These are phyloP conservation scores for Emergomyces pasteurianus DNA, from an alignment of 2,329 filamentous ascomycete species.

Conservation along the genomic window DNA sequence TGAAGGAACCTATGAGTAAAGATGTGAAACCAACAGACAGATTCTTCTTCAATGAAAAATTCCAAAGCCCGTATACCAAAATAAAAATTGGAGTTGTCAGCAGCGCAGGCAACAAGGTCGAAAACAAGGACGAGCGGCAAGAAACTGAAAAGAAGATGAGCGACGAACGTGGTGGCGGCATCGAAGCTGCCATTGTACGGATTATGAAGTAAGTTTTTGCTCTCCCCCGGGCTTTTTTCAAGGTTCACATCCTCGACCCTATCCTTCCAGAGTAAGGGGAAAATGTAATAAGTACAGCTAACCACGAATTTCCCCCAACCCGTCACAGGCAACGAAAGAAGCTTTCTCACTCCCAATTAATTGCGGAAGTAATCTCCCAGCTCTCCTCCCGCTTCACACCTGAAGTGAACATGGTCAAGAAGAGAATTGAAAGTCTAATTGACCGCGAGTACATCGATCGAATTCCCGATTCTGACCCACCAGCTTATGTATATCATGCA, in stretches of 20 bases:
- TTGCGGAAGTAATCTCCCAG: slow-evolving; percentile 40
- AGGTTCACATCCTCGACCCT: not conserved
- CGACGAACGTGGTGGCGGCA: slow-evolving; percentile 37
- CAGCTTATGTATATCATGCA: slow-evolving; percentile 36
- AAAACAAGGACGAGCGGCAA: slow-evolving; percentile 51
- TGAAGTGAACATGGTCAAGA: slow-evolving; percentile 42
- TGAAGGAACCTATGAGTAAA: slow-evolving; percentile 70
- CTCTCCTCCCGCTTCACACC: slow-evolving; percentile 38
- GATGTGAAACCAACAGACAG: slow-evolving; percentile 62
- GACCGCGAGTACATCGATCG: slow-evolving; percentile 42
- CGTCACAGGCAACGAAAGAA: slow-evolving; percentile 36
- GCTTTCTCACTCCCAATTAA: slow-evolving; percentile 36
- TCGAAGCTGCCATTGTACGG: slow-evolving; percentile 41
- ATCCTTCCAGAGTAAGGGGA: not conserved
- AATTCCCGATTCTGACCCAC: slow-evolving; percentile 28
- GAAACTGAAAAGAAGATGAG: slow-evolving; percentile 40
- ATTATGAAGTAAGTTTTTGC: slow-evolving; percentile 39
- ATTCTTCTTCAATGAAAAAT: slow-evolving; percentile 73
- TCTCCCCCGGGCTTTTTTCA: not conserved
- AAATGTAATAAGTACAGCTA: not conserved
- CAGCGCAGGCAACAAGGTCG: slow-evolving; percentile 66
- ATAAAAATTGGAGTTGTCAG: slow-evolving; percentile 82
- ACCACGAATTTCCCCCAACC: not conserved
- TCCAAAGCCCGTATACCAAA: slow-evolving; percentile 69
- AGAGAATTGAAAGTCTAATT: slow-evolving; percentile 41